phyloP scores from a whole-genome alignment of 345 rosid species.

The Gossypium longicalyx region DNA sequence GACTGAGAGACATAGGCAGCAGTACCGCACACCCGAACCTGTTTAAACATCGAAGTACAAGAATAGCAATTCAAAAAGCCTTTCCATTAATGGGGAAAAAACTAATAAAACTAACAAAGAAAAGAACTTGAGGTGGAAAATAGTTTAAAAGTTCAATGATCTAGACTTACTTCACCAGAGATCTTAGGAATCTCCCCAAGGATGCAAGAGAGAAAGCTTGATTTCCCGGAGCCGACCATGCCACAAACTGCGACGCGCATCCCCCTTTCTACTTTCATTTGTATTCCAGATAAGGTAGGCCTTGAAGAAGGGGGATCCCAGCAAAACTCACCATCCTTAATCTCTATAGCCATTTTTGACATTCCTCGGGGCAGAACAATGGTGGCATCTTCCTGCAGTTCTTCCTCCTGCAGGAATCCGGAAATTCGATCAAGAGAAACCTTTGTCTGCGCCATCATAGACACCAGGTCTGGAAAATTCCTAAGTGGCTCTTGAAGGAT shows the following conservation, averaged over 20 bases:
- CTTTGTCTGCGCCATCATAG: constrained; percentile 99
- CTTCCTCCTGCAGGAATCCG: constrained; percentile 94
- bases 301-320: constrained; percentile 79
- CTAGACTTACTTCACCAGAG: constrained; percentile 86
- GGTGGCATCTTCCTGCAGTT: constrained; percentile 91
- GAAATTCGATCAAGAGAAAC: constrained; percentile 98
- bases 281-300: constrained; percentile 72
- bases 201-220: constrained; percentile 96
- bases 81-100: constrained; percentile 2
- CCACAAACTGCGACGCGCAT: constrained; percentile 99
- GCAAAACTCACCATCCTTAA: constrained; percentile 69
- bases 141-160: constrained; percentile 17
- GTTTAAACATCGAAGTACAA: constrained; percentile 25
- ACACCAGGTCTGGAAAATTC: constrained; percentile 96
- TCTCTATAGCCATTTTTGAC: constrained; percentile 68
- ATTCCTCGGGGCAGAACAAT: constrained; percentile 66
- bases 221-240: constrained; percentile 94
- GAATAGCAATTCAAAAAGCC: constrained; percentile 10
- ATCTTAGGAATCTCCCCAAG: constrained; percentile 98
- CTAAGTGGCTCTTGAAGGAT: constrained; percentile 98
- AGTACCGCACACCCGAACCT: constrained; percentile 92
- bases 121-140: constrained; percentile 16
- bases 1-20: constrained; percentile 98
- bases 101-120: constrained; percentile 1
- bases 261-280: constrained; percentile 78